Conservation (phyloP, 2,329 filamentous ascomycete genomes). For the Alternaria viburni region DNA sequence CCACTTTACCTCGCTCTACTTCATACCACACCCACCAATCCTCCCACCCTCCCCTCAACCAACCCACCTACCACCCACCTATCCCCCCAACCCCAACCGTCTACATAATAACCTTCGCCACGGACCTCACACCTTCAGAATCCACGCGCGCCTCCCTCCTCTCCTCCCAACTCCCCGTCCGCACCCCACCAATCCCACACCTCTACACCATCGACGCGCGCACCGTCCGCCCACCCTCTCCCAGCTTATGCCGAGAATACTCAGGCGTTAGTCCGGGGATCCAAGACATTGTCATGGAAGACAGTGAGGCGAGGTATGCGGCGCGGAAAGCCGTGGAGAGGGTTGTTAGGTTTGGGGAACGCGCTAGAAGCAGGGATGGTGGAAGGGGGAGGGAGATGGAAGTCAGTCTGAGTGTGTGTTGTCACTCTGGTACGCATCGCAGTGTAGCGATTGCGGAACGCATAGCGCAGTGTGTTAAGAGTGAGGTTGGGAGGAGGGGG, state of each 20-base stretch:
- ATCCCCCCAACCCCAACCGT: slow-evolving; percentile 22
- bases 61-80: not conserved
- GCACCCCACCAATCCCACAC: slow-evolving; percentile 18
- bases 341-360: slow-evolving; percentile 11
- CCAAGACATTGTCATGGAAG: slow-evolving; percentile 30
- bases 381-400: slow-evolving; percentile 1
- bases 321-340: slow-evolving; percentile 17
- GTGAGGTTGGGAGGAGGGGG: slow-evolving; percentile 17
- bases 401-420: slow-evolving; percentile 30
- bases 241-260: slow-evolving; percentile 21
- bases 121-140: slow-evolving; percentile 5
- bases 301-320: slow-evolving; percentile 19
- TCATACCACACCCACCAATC: not conserved
- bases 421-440: slow-evolving; percentile 38
- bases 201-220: slow-evolving; percentile 35
- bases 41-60: not conserved
- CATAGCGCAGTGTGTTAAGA: slow-evolving; percentile 29
- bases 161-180: slow-evolving; percentile 16
- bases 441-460: slow-evolving; percentile 40
- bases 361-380: not conserved
- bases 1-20: not conserved
- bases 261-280: slow-evolving; percentile 29
- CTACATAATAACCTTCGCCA: slow-evolving; percentile 33
- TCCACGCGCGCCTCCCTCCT: slow-evolving; percentile 12
- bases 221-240: slow-evolving; percentile 18